Conservation (phyloP, 345 rosid genomes). For the Psidium guajava region DNA sequence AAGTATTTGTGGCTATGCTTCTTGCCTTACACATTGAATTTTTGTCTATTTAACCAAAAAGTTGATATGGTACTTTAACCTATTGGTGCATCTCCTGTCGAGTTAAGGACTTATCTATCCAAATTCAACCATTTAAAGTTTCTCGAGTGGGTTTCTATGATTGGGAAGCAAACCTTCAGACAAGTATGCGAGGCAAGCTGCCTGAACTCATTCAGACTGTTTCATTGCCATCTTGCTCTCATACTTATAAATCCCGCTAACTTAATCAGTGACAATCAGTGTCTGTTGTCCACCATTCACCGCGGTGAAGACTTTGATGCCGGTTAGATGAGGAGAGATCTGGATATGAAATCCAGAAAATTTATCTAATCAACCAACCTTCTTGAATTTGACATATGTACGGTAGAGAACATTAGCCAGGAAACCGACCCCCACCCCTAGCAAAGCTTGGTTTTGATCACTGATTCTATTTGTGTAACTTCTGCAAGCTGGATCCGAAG, state of each 20-base stretch:
- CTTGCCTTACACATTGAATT: not conserved
- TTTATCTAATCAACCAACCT: not conserved
- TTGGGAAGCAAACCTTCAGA: not conserved
- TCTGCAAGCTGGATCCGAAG: not conserved
- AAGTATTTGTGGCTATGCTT: not conserved
- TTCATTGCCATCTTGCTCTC: not conserved
- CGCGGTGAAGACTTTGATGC: not conserved
- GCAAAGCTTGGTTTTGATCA: not conserved
- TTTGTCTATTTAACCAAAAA: not conserved
- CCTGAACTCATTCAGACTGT: not conserved
- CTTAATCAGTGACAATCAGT: not conserved
- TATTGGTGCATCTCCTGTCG: not conserved
- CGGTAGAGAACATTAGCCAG: not conserved
- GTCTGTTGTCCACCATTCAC: not conserved
- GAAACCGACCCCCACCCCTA: not conserved
- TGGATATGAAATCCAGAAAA: not conserved
- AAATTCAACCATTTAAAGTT: not conserved
- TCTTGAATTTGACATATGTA: not conserved
- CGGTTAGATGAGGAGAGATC: not conserved
- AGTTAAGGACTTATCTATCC: not conserved
- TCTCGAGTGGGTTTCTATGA: not conserved
- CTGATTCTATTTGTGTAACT: not conserved
- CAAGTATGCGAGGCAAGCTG: not conserved
- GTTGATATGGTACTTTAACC: not conserved
- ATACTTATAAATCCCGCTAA: not conserved